Conservation (phyloP, 352 stramenopile genomes). For the Globisporangium perplexum region DNA sequence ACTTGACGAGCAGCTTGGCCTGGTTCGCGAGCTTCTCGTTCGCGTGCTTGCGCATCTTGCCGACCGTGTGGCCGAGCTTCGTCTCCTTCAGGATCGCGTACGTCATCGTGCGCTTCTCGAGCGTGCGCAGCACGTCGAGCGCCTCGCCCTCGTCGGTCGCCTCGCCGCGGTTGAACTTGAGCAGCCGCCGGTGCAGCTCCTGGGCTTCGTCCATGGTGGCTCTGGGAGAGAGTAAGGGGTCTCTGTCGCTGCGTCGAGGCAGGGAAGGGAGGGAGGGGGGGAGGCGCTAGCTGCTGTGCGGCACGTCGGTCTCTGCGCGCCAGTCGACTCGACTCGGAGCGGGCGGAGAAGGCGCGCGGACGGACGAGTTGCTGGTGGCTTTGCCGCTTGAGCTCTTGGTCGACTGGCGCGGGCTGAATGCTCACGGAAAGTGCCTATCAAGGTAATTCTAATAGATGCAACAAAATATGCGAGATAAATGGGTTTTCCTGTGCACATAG, state of each 20-base stretch:
- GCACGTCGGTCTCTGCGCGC: not conserved
- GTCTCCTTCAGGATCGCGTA: slow-evolving; percentile 78
- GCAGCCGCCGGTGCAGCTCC: slow-evolving; percentile 56
- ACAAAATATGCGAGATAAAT: no score
- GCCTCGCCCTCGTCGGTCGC: slow-evolving; percentile 45
- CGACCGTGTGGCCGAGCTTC: slow-evolving; percentile 78
- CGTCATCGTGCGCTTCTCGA: slow-evolving; percentile 57
- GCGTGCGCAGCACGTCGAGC: slow-evolving; percentile 53
- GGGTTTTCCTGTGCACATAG: no score
- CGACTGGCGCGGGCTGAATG: not conserved
- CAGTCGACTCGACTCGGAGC: not conserved
- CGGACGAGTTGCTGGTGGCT: not conserved
- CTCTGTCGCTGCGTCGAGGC: not conserved
- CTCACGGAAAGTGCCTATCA: not conserved
- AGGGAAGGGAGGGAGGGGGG: no score
- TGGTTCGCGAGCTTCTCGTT: slow-evolving; percentile 74
- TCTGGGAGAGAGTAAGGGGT: not conserved
- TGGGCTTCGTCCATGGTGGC: slow-evolving; percentile 61
- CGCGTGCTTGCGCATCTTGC: slow-evolving; percentile 86
- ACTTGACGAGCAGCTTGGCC: slow-evolving; percentile 78
- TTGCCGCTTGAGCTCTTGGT: slow-evolving; percentile 1
- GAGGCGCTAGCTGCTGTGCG: not conserved
- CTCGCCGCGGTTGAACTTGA: slow-evolving; percentile 70
- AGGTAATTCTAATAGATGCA: no score
- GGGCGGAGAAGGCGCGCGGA: not conserved